Evolutionary conservation across 257 asterid genomes (phyloP).

Genomic region (Rauvolfia tetraphylla): DNA sequence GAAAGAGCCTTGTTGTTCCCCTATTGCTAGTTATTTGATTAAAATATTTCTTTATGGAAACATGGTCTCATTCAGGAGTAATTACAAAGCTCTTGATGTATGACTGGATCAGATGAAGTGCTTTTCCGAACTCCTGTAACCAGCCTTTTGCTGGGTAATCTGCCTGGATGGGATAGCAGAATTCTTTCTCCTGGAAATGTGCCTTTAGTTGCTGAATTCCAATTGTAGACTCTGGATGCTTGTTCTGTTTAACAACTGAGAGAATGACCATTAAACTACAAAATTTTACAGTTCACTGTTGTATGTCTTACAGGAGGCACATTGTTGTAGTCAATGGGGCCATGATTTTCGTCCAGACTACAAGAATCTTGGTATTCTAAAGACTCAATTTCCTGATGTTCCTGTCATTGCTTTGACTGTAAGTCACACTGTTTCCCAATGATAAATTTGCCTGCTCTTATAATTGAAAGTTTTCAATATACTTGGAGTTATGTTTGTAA

Average conservation of each 20-base stretch:
- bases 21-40: neutral
- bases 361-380: constrained; percentile 90
- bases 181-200: neutral
- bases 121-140: neutral
- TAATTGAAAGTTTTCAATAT: constrained; percentile 16
- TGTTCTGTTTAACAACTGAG: neutral
- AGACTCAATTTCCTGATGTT: constrained; percentile 95
- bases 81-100: neutral
- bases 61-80: neutral
- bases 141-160: neutral
- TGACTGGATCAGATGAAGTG: neutral
- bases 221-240: neutral
- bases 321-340: constrained; percentile 99
- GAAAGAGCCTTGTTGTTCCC: neutral
- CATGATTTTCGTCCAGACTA: constrained; percentile 99
- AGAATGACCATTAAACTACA: neutral
- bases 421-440: constrained; percentile 29
- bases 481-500: constrained; percentile 3
- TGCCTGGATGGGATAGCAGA: too few relatives aligned
- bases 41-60: neutral
- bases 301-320: constrained; percentile 80
- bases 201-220: neutral
- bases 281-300: neutral
- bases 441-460: constrained; percentile 12
- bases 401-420: constrained; percentile 92